Percentiles rank a stretch among this genome's conserved stretches.
Evolutionary conservation across 2,329 filamentous ascomycete species (phyloP).

Genomic region (Calcarisporium arbuscula): DNA sequence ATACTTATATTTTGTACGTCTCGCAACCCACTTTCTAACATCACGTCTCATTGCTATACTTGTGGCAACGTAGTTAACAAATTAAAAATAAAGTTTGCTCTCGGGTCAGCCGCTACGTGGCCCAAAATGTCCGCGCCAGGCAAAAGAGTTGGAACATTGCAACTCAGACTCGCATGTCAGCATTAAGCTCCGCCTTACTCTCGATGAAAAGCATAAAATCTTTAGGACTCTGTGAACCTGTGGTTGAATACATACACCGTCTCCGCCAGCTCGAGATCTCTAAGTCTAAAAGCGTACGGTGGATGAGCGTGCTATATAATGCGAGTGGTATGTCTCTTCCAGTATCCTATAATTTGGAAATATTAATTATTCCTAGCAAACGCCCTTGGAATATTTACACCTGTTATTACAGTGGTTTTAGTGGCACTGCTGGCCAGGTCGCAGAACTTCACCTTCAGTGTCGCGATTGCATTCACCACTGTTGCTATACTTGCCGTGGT

Average conservation of each 20-base stretch:
- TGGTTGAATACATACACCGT: conserved; percentile 13
- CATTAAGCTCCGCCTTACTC: conserved; percentile 25
- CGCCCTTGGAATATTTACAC: conserved; percentile 33
- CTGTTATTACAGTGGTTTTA: conserved; percentile 29
- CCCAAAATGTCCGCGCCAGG: conserved; percentile 25
- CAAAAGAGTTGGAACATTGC: conserved; percentile 34
- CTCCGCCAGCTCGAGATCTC: conserved; percentile 24
- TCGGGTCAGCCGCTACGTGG: conserved; percentile 33
- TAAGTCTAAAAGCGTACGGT: conserved; percentile 24
- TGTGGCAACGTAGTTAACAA: too few species aligned
- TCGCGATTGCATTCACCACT: conserved; percentile 33
- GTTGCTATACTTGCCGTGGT: conserved; percentile 31
- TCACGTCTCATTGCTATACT: too few species aligned
- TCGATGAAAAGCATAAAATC: conserved; percentile 35
- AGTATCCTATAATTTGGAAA: background rate
- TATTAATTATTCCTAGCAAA: conserved; percentile 24
- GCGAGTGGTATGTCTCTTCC: conserved; percentile 31
- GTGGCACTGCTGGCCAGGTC: conserved; percentile 23
- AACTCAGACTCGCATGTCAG: conserved; percentile 32
- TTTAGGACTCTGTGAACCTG: conserved; percentile 23
- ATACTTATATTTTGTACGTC: conserved; percentile 33
- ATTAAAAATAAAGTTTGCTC: conserved; percentile 38
- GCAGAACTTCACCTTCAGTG: conserved; percentile 18
- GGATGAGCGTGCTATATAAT: conserved; percentile 33
- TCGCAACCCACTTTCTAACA: too few species aligned